Conservation (phyloP, 768 basidiomycete genomes). For the Terana coerulea region DNA sequence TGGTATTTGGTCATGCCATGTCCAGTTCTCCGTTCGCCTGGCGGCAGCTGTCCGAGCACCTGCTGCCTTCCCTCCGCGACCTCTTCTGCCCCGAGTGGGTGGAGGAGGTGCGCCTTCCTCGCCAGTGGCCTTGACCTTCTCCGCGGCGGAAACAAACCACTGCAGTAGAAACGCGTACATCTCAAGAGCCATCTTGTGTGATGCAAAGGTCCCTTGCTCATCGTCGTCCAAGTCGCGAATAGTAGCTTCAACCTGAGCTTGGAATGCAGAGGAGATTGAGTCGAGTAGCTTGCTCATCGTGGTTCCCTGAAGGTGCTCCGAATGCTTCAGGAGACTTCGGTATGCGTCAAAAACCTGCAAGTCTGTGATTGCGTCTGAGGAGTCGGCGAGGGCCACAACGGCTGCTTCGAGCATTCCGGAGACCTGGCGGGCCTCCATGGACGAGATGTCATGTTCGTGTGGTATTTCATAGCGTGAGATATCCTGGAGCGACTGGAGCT, state of each 20-base stretch:
- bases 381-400: slow-evolving; percentile 75
- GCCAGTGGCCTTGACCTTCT: slow-evolving; percentile 62
- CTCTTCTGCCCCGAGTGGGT: slow-evolving; percentile 48
- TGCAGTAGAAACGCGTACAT: slow-evolving; percentile 89
- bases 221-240: slow-evolving; percentile 66
- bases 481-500: slow-evolving; percentile 64
- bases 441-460: slow-evolving; percentile 60
- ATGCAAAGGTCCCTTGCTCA: slow-evolving; percentile 52
- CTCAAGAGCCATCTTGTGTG: slow-evolving; percentile 77
- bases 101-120: slow-evolving; percentile 41
- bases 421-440: slow-evolving; percentile 42
- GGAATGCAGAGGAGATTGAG: slow-evolving; percentile 74
- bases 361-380: slow-evolving; percentile 68
- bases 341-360: slow-evolving; percentile 76
- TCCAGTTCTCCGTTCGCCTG: slow-evolving; percentile 46
- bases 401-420: slow-evolving; percentile 62
- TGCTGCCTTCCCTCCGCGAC: slow-evolving; percentile 55
- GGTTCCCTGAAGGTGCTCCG: slow-evolving; percentile 54
- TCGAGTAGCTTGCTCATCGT: slow-evolving; percentile 87
- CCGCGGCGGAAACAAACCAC: slow-evolving; percentile 84
- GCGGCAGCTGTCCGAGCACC: slow-evolving; percentile 40
- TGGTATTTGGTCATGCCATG: slow-evolving; percentile 78
- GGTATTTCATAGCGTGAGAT: slow-evolving; percentile 59
- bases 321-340: slow-evolving; percentile 75
- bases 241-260: slow-evolving; percentile 69